These are phyloP conservation scores for Clarireedia homoeocarpa DNA, from an alignment of 2,329 filamentous ascomycete species.

Conservation along the genomic window DNA sequence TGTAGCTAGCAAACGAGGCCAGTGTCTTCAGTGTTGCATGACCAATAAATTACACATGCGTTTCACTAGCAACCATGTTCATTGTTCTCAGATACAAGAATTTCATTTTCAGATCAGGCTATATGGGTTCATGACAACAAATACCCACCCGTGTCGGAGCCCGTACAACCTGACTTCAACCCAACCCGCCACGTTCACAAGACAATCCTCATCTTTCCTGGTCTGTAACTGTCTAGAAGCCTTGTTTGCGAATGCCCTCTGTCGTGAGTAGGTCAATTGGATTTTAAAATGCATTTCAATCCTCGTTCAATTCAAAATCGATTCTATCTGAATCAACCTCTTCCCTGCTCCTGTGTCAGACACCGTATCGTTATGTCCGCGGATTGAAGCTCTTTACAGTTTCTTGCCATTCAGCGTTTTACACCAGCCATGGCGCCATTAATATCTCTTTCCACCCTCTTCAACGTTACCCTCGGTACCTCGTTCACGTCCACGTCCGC, in stretches of 20 bases:
- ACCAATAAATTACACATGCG: not conserved
- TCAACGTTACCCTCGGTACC: not conserved
- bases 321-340: no score
- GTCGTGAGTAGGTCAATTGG: not conserved
- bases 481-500: not conserved
- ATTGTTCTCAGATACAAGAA: not conserved
- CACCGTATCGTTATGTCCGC: no score
- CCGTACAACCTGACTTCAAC: constrained; percentile 1
- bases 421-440: no score
- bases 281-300: not conserved
- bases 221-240: constrained; percentile 8
- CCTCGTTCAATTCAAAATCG: not conserved
- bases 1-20: not conserved
- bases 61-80: not conserved
- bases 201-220: not conserved
- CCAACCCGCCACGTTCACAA: constrained; percentile 9
- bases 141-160: constrained; percentile 7
- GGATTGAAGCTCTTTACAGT: no score
- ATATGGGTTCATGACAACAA: constrained; percentile 10
- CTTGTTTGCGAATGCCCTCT: not conserved
- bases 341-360: no score
- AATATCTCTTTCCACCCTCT: not conserved
- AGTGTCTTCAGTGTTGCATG: not conserved
- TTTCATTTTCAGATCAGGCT: not conserved
- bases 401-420: no score